Conservation (phyloP, 176 grass and related monocot species). For the Triticum monococcum region DNA sequence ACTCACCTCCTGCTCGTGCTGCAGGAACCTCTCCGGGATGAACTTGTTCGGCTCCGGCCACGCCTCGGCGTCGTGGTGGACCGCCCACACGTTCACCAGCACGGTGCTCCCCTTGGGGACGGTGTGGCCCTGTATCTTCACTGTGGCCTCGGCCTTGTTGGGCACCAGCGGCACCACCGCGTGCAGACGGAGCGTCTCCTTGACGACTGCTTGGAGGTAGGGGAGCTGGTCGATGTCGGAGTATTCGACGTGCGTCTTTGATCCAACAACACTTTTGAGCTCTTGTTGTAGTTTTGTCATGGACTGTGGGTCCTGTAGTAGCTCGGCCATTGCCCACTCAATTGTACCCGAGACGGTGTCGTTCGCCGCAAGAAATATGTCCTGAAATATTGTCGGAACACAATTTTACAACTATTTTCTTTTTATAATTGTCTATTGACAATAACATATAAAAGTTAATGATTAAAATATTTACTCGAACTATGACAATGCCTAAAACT, state of each 20-base stretch:
- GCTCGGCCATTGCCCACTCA: conserved; percentile 37
- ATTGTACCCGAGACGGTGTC: conserved; percentile 28
- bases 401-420: too few relatives aligned
- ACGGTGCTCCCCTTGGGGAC: conserved; percentile 30
- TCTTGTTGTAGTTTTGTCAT: conserved; percentile 15
- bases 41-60: conserved; percentile 37
- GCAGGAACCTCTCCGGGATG: conserved; percentile 45
- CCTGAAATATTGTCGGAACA: background rate
- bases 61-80: background rate
- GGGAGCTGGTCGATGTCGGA: conserved; percentile 7
- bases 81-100: conserved; percentile 48
- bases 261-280: background rate
- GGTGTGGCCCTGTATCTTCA: conserved; percentile 12
- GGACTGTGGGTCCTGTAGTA: background rate
- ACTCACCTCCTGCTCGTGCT: background rate
- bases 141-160: background rate
- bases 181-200: conserved; percentile 16
- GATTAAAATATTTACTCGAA: too few relatives aligned
- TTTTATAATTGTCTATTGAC: too few relatives aligned
- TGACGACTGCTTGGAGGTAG: conserved; percentile 35
- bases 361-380: conserved; percentile 1
- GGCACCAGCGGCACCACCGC: conserved; percentile 2
- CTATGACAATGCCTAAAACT: too few relatives aligned
- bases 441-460: too few relatives aligned
- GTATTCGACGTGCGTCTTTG: background rate